Evolutionary conservation across 2,329 filamentous ascomycete genomes (phyloP).

Genomic region (Plenodomus tracheiphilus): DNA sequence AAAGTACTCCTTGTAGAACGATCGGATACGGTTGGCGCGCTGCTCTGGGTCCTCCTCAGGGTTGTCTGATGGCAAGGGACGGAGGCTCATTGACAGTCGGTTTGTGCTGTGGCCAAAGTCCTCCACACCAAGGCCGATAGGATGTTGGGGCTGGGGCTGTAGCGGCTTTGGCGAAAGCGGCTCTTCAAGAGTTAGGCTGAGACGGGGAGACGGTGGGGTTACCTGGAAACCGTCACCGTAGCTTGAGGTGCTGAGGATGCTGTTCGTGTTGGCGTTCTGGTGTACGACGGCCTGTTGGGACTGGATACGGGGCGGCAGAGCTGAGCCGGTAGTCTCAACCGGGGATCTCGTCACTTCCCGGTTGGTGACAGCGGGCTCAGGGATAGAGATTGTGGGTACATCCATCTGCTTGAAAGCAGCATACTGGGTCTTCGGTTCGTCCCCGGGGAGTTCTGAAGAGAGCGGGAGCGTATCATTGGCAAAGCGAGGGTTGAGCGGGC

Average conservation of each 20-base stretch:
- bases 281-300: conserved; percentile 43
- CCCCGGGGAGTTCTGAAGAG: not conserved
- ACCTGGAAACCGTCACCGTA: conserved; percentile 60
- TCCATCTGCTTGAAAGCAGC: conserved; percentile 42
- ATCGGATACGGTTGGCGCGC: conserved; percentile 92
- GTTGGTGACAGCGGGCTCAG: conserved; percentile 21
- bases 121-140: conserved; percentile 34
- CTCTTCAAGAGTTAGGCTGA: conserved; percentile 22
- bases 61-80: conserved; percentile 86
- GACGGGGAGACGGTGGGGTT: conserved; percentile 47
- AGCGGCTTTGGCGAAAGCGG: conserved; percentile 35
- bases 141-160: conserved; percentile 21
- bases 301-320: conserved; percentile 33
- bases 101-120: conserved; percentile 46
- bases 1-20: conserved; percentile 99
- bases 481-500: conserved; percentile 35
- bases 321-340: conserved; percentile 20
- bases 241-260: conserved; percentile 55
- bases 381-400: conserved; percentile 29
- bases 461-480: conserved; percentile 14
- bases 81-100: conserved; percentile 65
- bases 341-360: conserved; percentile 31
- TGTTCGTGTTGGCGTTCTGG: conserved; percentile 38
- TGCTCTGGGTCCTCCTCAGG: conserved; percentile 89
- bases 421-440: conserved; percentile 30